Conservation (phyloP, 495 filamentous ascomycete genomes). For the Penicillium ucsense region DNA sequence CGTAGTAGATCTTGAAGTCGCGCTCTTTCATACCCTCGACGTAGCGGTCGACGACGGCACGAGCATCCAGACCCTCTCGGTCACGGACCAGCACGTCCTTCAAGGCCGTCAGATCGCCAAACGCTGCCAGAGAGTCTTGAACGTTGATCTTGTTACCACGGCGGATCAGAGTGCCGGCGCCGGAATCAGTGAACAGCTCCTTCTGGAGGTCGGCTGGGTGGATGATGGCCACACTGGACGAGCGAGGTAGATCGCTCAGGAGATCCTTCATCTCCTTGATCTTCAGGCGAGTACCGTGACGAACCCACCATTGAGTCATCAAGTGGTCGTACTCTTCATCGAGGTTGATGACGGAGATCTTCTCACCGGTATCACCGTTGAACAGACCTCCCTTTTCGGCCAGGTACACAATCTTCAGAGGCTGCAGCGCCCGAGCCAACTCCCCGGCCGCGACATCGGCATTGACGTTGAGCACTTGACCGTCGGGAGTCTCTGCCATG, state of each 20-base stretch:
- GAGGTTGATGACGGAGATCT: conserved; percentile 95
- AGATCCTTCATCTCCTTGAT: conserved; percentile 98
- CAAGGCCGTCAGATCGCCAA: conserved; percentile 65
- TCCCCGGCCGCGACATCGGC: conserved; percentile 95
- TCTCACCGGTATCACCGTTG: conserved; percentile 85
- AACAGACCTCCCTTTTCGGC: conserved; percentile 96
- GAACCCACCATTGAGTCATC: conserved; percentile 94
- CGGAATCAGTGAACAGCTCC: conserved; percentile 92
- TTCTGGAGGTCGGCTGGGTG: conserved; percentile 91
- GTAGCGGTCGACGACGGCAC: conserved; percentile 77
- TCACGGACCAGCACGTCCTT: conserved; percentile 80
- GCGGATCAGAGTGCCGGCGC: conserved; percentile 89
- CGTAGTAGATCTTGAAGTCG: conserved; percentile 88
- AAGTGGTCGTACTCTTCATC: conserved; percentile 95
- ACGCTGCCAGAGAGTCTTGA: conserved; percentile 62
- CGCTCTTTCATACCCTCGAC: conserved; percentile 64
- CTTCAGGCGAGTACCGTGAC: conserved; percentile 91
- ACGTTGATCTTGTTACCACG: conserved; percentile 84
- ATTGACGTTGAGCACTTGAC: conserved; percentile 95
- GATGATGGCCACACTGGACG: conserved; percentile 95
- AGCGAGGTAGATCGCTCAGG: conserved; percentile 73
- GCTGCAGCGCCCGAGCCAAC: conserved; percentile 78
- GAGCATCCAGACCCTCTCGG: conserved; percentile 74
- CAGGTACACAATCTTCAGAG: conserved; percentile 95
- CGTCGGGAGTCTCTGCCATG: conserved; percentile 90